phyloP scores from a whole-genome alignment of 1,284 basidiomycete genomes.

The Blastosporella zonata region DNA sequence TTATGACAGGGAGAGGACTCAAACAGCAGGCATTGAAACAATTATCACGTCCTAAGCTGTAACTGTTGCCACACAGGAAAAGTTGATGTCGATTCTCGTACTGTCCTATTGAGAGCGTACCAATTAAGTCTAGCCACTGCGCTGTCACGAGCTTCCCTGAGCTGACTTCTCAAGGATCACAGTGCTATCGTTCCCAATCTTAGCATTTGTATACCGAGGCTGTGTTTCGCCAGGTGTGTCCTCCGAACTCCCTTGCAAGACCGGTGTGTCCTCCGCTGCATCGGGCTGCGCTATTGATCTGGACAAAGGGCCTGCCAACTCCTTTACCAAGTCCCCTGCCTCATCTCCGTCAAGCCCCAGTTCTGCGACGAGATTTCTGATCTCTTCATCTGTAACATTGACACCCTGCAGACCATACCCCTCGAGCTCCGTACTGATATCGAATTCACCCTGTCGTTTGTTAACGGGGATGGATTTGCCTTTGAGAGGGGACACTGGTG shows the following conservation, averaged over 20 bases:
- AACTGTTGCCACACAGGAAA: not conserved
- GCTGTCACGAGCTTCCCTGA: not conserved
- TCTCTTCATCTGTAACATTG: conserved; percentile 70
- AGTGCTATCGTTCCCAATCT: not conserved
- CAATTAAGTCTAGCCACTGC: not conserved
- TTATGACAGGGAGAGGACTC: conserved; percentile 27
- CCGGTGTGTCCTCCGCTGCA: not conserved
- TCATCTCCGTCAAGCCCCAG: conserved; percentile 72
- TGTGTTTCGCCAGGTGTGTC: not conserved
- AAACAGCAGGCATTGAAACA: conserved; percentile 12
- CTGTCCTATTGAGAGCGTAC: not conserved
- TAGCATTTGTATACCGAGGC: not conserved
- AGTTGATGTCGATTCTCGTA: not conserved
- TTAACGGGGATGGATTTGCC: conserved; percentile 45
- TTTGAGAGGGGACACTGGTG: conserved; percentile 45
- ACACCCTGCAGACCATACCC: conserved; percentile 75
- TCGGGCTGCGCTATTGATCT: conserved; percentile 1
- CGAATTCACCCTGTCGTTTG: conserved; percentile 51
- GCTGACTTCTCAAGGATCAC: not conserved
- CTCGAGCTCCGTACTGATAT: conserved; percentile 60
- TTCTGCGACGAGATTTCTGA: conserved; percentile 64
- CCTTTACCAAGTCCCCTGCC: conserved; percentile 35
- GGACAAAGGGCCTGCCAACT: conserved; percentile 15
- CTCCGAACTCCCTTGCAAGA: not conserved
- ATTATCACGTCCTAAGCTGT: conserved; percentile 2